These are phyloP conservation scores for Chlorella sorokiniana DNA, from an alignment of 139 green algal species.

Conservation along the genomic window DNA sequence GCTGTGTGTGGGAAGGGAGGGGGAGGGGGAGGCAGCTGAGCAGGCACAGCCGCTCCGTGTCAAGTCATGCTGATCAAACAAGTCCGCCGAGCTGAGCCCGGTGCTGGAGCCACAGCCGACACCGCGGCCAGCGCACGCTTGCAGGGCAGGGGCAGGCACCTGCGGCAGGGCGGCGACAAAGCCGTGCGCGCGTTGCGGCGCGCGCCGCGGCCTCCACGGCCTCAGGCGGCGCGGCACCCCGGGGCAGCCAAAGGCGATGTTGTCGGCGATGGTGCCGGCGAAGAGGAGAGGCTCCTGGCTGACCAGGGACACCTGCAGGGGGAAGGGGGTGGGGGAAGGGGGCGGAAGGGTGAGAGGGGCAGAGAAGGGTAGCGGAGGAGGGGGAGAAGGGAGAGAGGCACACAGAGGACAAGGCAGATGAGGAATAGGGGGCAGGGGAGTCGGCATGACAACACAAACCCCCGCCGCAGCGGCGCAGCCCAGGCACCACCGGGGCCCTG, in stretches of 20 bases:
- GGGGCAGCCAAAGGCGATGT: slow-evolving; percentile 77
- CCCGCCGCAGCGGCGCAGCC: too few species aligned
- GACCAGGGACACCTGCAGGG: slow-evolving; percentile 65
- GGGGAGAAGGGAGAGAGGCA: background rate
- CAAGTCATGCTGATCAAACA: too few species aligned
- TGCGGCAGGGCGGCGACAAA: slow-evolving; percentile 79
- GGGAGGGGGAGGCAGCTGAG: background rate
- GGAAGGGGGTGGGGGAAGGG: background rate
- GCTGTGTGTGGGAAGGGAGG: background rate
- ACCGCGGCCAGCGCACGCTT: too few species aligned
- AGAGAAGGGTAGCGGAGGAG: background rate
- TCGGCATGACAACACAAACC: too few species aligned
- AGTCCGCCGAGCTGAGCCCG: too few species aligned
- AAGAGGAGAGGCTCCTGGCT: slow-evolving; percentile 93
- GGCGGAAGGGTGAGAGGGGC: background rate
- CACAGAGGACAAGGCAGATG: too few species aligned
- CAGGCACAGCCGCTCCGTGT: too few species aligned
- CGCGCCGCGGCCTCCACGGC: slow-evolving; percentile 72
- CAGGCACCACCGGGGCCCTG: too few species aligned
- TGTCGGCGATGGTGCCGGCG: slow-evolving; percentile 58
- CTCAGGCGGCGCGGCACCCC: slow-evolving; percentile 36
- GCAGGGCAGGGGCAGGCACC: too few species aligned
- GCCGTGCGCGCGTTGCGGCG: slow-evolving; percentile 74
- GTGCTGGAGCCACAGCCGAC: too few species aligned
- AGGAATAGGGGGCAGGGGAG: too few species aligned